These are phyloP conservation scores for Aspergillus sp. DNA, from an alignment of 2,329 filamentous ascomycete genomes.

Conservation along the genomic window DNA sequence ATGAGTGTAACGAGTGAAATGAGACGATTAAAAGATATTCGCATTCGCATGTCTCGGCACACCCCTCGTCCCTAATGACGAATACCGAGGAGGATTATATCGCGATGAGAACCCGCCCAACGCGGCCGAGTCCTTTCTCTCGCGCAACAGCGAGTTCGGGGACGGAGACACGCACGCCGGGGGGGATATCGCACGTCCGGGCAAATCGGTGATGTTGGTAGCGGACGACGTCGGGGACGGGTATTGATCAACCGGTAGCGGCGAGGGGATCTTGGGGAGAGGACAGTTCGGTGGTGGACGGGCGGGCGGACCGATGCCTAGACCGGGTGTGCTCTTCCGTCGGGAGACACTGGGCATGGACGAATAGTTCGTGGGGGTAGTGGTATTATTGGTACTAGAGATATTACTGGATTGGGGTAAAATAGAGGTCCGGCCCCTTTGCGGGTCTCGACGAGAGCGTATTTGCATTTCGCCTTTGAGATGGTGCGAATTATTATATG, in stretches of 20 bases:
- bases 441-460: constrained; percentile 2
- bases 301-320: constrained; percentile 21
- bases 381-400: constrained; percentile 1
- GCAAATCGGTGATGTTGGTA: no score
- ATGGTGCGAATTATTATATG: constrained; percentile 3
- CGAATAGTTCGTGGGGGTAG: neutral
- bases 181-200: no score
- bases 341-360: constrained; percentile 14
- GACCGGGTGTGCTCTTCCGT: constrained; percentile 27
- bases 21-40: no score
- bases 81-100: neutral
- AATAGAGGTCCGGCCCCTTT: constrained; percentile 11
- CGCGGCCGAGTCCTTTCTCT: neutral
- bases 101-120: neutral
- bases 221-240: neutral
- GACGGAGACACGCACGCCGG: no score
- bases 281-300: constrained; percentile 28
- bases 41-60: neutral
- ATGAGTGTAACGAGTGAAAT: no score
- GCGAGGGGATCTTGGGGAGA: constrained; percentile 24
- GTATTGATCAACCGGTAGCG: constrained; percentile 3
- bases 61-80: neutral
- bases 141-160: no score
- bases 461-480: neutral
- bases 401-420: neutral